Evolutionary conservation across 352 stramenopile species (phyloP).

Genomic region (Globisporangium splendens): DNA sequence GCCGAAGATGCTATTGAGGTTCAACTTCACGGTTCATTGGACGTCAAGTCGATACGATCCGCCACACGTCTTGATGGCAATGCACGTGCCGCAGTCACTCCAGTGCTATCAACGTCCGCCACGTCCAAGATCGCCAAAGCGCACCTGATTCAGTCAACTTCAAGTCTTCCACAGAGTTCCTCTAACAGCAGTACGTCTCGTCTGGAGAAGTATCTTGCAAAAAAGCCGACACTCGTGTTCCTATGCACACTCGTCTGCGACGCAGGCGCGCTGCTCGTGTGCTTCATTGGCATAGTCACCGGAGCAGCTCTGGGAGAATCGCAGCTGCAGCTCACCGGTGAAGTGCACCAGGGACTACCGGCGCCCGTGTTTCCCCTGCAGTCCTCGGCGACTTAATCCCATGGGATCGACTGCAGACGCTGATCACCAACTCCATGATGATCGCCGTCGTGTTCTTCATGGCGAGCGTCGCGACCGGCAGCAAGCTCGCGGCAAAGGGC

Average conservation of each 20-base stretch:
- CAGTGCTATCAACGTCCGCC: background rate
- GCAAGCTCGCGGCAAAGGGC: constrained; percentile 75
- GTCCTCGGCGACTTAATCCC: constrained; percentile 41
- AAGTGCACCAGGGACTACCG: constrained; percentile 74
- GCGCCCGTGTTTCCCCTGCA: constrained; percentile 41
- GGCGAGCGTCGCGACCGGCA: constrained; percentile 88
- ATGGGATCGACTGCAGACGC: constrained; percentile 41
- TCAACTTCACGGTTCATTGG: constrained; percentile 8
- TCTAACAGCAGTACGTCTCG: background rate
- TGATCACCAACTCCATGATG: constrained; percentile 71
- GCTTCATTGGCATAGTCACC: constrained; percentile 62
- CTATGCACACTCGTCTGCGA: constrained; percentile 48
- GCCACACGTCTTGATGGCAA: background rate
- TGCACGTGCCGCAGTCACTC: background rate
- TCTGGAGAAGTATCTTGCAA: constrained; percentile 5
- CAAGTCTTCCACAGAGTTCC: background rate
- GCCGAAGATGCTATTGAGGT: constrained; percentile 1
- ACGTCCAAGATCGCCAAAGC: background rate
- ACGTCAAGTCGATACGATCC: background rate
- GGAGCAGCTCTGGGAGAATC: constrained; percentile 60
- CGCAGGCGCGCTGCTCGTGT: constrained; percentile 74
- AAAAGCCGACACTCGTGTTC: constrained; percentile 29
- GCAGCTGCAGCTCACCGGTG: constrained; percentile 67
- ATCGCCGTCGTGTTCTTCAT: constrained; percentile 92
- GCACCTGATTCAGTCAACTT: constrained; percentile 1